Conservation (phyloP, 2,329 filamentous ascomycete species). For the Talaromyces marneffei region DNA sequence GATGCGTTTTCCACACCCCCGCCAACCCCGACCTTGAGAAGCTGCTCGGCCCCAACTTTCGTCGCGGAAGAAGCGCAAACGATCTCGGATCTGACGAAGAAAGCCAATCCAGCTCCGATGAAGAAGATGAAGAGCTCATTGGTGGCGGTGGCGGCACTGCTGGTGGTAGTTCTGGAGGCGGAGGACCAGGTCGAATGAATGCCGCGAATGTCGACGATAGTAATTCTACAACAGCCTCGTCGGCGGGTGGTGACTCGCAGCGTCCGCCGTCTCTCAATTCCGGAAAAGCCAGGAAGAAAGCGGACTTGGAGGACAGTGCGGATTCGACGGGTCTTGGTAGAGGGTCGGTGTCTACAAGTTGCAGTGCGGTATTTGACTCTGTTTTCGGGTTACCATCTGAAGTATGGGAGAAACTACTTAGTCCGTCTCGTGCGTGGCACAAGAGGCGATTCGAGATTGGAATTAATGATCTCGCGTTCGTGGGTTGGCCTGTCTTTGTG, state of each 20-base stretch:
- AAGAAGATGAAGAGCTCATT: constrained; percentile 34
- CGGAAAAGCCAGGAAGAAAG: constrained; percentile 26
- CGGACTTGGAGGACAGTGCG: constrained; percentile 31
- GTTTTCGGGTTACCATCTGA: constrained; percentile 69
- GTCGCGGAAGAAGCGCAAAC: constrained; percentile 32
- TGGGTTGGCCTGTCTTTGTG: constrained; percentile 79
- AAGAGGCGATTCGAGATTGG: constrained; percentile 78
- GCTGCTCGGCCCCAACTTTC: constrained; percentile 30
- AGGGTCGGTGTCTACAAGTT: constrained; percentile 21
- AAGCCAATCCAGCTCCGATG: constrained; percentile 34
- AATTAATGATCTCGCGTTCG: constrained; percentile 70
- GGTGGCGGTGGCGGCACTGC: constrained; percentile 2
- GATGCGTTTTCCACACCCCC: constrained; percentile 86
- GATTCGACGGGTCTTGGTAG: constrained; percentile 24
- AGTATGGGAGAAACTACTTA: constrained; percentile 73
- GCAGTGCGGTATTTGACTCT: constrained; percentile 47
- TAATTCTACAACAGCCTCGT: constrained; percentile 22
- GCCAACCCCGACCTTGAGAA: constrained; percentile 45
- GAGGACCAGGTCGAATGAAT: constrained; percentile 24
- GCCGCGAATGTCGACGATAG: constrained; percentile 31
- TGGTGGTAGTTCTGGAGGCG: constrained; percentile 18
- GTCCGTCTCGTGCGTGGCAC: constrained; percentile 68
- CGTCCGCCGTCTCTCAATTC: constrained; percentile 32
- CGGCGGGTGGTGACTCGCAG: constrained; percentile 24
- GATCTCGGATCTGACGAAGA: constrained; percentile 38